Percentiles rank a stretch among this genome's conserved stretches.
phyloP scores from a whole-genome alignment of 345 rosid genomes.

The Boechera divaricarpa region DNA sequence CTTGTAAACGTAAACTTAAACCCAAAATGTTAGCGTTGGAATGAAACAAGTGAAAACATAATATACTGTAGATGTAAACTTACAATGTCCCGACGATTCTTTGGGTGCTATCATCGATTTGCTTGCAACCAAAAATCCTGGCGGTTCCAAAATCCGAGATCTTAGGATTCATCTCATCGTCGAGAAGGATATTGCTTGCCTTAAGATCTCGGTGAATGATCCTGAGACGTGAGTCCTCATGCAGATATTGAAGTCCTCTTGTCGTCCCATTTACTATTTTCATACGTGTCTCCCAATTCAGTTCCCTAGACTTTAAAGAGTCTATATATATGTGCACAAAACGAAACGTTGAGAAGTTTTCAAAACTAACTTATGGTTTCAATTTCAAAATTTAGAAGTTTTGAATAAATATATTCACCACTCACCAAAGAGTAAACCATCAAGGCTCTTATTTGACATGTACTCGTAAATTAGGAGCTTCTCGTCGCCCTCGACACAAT shows the following conservation, averaged over 20 bases:
- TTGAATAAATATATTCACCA: background rate
- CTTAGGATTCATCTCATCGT: constrained; percentile 11
- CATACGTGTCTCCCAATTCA: constrained; percentile 14
- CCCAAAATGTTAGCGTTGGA: background rate
- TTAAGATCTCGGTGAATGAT: constrained; percentile 27
- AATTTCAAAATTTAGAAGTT: background rate
- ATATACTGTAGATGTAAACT: background rate
- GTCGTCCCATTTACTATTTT: background rate
- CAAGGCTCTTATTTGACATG: constrained; percentile 2
- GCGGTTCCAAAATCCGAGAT: background rate
- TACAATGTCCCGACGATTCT: background rate
- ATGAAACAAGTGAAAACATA: background rate
- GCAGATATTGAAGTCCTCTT: constrained; percentile 22
- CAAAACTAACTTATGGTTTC: background rate
- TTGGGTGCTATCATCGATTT: background rate
- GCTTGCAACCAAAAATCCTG: background rate
- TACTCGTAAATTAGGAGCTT: constrained; percentile 2
- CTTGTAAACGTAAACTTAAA: no score
- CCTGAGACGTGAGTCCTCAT: background rate
- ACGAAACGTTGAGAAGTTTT: background rate
- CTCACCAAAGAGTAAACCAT: constrained; percentile 17
- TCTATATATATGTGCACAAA: background rate
- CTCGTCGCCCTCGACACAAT: background rate
- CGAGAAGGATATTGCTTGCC: constrained; percentile 1
- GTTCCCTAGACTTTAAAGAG: background rate